Conservation (phyloP, 2,329 filamentous ascomycete genomes). For the Rhynchosporium agropyri region DNA sequence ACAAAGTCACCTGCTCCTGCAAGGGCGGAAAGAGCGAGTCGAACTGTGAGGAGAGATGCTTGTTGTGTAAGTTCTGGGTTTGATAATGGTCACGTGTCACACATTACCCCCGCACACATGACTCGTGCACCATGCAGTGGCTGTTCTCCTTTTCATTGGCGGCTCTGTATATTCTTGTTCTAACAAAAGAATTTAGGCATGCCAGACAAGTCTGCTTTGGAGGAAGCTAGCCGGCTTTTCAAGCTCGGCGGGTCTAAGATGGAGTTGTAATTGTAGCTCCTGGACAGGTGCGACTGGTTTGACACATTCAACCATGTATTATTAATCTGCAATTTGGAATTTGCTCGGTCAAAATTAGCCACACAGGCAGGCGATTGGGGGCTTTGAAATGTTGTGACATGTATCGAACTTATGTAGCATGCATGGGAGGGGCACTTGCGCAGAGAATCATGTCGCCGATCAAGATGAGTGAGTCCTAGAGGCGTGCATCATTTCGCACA, state of each 20-base stretch:
- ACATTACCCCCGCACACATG: neutral
- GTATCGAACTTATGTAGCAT: too few relatives aligned
- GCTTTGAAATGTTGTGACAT: too few relatives aligned
- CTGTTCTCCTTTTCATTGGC: neutral
- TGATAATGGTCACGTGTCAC: constrained; percentile 17
- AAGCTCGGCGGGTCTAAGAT: constrained; percentile 25
- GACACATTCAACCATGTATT: too few relatives aligned
- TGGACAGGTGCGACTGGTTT: too few relatives aligned
- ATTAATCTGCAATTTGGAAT: too few relatives aligned
- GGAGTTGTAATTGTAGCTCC: constrained; percentile 13
- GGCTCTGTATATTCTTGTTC: neutral
- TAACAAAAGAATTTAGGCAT: constrained; percentile 25
- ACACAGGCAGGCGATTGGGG: too few relatives aligned
- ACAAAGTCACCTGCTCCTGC: constrained; percentile 31
- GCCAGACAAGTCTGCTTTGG: constrained; percentile 28
- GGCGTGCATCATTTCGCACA: too few relatives aligned
- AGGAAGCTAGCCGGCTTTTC: constrained; percentile 26
- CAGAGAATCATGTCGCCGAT: too few relatives aligned
- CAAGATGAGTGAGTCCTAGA: too few relatives aligned
- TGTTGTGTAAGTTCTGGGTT: constrained; percentile 27
- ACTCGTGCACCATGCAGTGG: neutral
- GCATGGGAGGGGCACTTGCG: too few relatives aligned
- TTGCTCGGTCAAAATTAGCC: too few relatives aligned
- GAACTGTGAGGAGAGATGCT: constrained; percentile 32
- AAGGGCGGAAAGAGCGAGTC: constrained; percentile 31